These are phyloP conservation scores for Colletotrichum gigasporum DNA, from an alignment of 2,329 filamentous ascomycete genomes.

Conservation along the genomic window DNA sequence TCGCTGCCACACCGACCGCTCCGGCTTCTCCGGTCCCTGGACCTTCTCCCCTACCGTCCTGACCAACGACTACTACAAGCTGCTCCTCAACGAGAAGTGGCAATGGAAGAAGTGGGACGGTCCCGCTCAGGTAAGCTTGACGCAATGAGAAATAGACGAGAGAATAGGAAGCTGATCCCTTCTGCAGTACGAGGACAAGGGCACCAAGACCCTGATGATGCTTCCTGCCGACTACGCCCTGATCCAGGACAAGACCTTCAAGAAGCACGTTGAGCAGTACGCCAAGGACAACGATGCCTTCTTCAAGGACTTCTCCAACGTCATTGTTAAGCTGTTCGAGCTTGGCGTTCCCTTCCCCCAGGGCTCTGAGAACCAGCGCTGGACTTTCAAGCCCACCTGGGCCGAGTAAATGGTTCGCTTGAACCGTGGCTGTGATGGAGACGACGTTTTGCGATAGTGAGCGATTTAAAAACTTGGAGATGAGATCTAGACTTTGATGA, in stretches of 20 bases:
- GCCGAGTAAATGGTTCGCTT: constrained; percentile 2
- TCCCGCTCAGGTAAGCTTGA: constrained; percentile 69
- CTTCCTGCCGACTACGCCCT: constrained; percentile 90
- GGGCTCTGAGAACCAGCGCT: constrained; percentile 64
- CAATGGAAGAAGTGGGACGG: constrained; percentile 90
- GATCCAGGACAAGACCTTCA: constrained; percentile 88
- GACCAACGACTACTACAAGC: constrained; percentile 94
- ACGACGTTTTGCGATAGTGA: background rate
- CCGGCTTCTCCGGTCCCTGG: constrained; percentile 90
- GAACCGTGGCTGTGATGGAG: background rate
- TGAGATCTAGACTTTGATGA: constrained; percentile 23
- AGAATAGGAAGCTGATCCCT: background rate
- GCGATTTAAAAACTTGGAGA: background rate
- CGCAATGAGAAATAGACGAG: background rate
- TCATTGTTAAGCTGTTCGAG: constrained; percentile 86
- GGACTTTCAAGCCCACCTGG: constrained; percentile 69
- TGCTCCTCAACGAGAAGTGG: constrained; percentile 94
- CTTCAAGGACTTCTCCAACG: constrained; percentile 91
- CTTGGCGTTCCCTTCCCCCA: constrained; percentile 89
- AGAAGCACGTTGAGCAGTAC: constrained; percentile 82
- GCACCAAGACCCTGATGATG: constrained; percentile 94
- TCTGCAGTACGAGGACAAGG: constrained; percentile 82
- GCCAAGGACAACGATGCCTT: constrained; percentile 90
- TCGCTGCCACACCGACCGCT: constrained; percentile 89
- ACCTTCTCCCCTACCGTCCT: constrained; percentile 90